These are phyloP conservation scores for Macaranga tanarius DNA, from an alignment of 441 rosid species.

Conservation along the genomic window DNA sequence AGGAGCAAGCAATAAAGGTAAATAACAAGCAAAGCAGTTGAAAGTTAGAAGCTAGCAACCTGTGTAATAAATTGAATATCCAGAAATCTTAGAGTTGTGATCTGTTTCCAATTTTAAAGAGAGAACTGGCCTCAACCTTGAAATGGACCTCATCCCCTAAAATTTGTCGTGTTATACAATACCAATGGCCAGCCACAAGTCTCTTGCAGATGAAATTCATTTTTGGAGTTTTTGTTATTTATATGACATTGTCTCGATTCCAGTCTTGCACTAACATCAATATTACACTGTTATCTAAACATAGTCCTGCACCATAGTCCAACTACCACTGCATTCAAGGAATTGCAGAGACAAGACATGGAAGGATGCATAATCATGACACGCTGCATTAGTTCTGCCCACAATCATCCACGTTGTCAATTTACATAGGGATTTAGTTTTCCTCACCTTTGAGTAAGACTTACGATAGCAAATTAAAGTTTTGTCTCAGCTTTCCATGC, in stretches of 20 bases:
- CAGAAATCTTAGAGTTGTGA: not conserved
- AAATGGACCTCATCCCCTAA: not conserved
- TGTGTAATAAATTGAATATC: not conserved
- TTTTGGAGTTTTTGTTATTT: not conserved
- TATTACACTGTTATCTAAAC: not conserved
- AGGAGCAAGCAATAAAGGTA: not conserved
- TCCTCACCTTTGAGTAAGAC: not conserved
- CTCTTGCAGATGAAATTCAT: not conserved
- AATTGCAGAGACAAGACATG: not conserved
- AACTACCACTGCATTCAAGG: not conserved
- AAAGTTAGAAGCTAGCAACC: not conserved
- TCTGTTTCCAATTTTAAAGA: conserved; percentile 3
- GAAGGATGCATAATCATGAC: not conserved
- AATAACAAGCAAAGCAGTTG: not conserved
- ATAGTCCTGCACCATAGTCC: not conserved
- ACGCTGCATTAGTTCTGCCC: not conserved
- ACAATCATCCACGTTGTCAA: not conserved
- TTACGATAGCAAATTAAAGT: not conserved
- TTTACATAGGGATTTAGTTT: not conserved
- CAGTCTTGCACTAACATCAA: not conserved
- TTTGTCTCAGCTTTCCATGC: not conserved
- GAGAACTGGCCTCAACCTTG: not conserved
- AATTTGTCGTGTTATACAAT: not conserved
- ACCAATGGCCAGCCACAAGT: not conserved
- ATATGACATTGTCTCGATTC: not conserved